Conservation (phyloP, 164 flowering plant genomes). For the Nymphaea colorata region DNA sequence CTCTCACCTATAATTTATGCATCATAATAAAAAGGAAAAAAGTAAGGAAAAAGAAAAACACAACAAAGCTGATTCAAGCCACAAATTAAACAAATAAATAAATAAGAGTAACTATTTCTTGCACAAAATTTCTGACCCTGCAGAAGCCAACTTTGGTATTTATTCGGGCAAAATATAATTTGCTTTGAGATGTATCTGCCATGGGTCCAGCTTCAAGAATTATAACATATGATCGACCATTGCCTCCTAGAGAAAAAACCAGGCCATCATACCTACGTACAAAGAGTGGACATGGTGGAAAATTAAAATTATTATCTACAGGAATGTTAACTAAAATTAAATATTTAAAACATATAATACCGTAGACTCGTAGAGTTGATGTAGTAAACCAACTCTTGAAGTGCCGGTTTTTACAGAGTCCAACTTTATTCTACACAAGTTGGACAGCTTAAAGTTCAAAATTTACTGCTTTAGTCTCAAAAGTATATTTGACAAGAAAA, state of each 20-base stretch:
- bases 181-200: conserved; percentile 77
- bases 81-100: not conserved
- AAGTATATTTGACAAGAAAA: too few species aligned
- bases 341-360: too few species aligned
- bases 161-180: conserved; percentile 75
- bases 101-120: not conserved
- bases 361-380: too few species aligned
- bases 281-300: not conserved
- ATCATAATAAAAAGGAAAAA: not conserved
- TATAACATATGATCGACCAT: conserved; percentile 80
- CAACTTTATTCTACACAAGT: too few species aligned
- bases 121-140: conserved; percentile 39
- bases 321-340: too few species aligned
- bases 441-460: too few species aligned
- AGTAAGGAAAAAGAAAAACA: too few species aligned
- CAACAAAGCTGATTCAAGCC: not conserved
- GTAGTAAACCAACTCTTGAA: too few species aligned
- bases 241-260: conserved; percentile 89
- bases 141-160: conserved; percentile 93
- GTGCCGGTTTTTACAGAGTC: too few species aligned
- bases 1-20: conserved; percentile 46
- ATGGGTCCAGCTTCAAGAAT: conserved; percentile 94
- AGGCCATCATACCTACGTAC: conserved; percentile 75
- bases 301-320: too few species aligned
- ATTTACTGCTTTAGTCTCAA: too few species aligned